A percentile compares a stretch with the other conserved stretches of the same genome.
These are phyloP conservation scores for Hypoxylon fragiforme DNA, from an alignment of 495 filamentous ascomycete species.

Conservation along the genomic window DNA sequence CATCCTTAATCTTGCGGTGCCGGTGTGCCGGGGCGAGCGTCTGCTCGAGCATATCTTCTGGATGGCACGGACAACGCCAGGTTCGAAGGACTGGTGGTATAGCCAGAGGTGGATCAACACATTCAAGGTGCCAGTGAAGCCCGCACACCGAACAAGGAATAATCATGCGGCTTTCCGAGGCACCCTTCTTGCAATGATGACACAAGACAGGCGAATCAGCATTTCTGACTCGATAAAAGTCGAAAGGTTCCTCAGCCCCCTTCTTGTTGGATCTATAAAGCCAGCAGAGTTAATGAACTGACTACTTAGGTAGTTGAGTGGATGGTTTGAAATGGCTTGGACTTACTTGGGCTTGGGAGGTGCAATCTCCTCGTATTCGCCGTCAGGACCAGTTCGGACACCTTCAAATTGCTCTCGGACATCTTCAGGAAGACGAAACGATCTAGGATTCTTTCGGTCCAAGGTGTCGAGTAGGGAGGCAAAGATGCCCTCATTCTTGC, in stretches of 20 bases:
- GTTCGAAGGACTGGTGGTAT: constrained; percentile 69
- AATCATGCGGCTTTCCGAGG: constrained; percentile 61
- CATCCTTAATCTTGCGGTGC: constrained; percentile 57
- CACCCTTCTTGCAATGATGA: constrained; percentile 64
- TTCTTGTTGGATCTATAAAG: constrained; percentile 49
- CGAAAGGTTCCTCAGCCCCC: constrained; percentile 65
- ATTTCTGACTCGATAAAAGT: constrained; percentile 67
- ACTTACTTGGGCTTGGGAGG: constrained; percentile 47
- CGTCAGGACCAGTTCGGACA: constrained; percentile 71
- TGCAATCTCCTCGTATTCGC: constrained; percentile 72
- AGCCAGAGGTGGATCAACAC: constrained; percentile 80
- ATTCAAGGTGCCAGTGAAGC: constrained; percentile 87
- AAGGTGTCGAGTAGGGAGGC: constrained; percentile 60
- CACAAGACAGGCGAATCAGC: constrained; percentile 71
- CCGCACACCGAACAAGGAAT: constrained; percentile 82
- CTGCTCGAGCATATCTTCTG: constrained; percentile 57
- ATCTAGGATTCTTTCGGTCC: constrained; percentile 65
- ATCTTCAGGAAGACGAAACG: constrained; percentile 70
- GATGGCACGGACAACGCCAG: constrained; percentile 90
- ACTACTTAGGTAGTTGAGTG: neutral
- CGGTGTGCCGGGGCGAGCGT: constrained; percentile 52
- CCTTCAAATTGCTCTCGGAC: constrained; percentile 74
- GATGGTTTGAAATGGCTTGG: neutral
- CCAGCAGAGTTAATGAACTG: constrained; percentile 30
- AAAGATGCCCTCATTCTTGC: constrained; percentile 55